Evolutionary conservation across 352 stramenopile species (phyloP), one percentile per base, ranked within the genome.

Genomic region (Phytophthora vignae): DNA sequence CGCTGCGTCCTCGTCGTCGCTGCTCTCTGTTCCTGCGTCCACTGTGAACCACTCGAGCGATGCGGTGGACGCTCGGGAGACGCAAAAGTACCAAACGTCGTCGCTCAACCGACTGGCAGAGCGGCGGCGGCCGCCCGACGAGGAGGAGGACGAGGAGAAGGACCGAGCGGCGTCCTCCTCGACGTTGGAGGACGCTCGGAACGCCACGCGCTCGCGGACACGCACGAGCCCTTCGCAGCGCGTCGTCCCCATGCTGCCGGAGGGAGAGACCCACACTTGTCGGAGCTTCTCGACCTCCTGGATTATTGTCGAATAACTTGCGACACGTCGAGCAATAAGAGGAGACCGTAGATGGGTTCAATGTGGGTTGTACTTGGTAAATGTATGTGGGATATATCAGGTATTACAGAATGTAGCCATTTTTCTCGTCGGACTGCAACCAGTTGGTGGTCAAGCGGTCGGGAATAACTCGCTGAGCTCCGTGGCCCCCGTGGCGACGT

Each of bases 31-130:
- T 14, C 69, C 73, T 10, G 67, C 60, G 29, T 81, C 71, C 42
- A 85, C 57, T 9, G 69, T 77, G 36, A 85, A 82, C 81, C 81
- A 88, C 60, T 83, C 67, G 38, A 88, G 64, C 44, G 61, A 48
- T 11, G 69, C 49, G 10, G 55, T 17, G 48, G 65, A 52, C n/a
- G 67, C 53, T 11, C 33, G 55, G 2, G 69, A 50, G 49, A 82
- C 67, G 62, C 79, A 87, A 38, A 86, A 80, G 66, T 89, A 87
- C 82, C 82, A 89, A 48, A 79, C 61, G 31, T 82, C 78, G 44
- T 87, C 79, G 11, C 57, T 73, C 42, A 89, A 46, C 2, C 68
- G 65, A 5, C 52, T 56, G 1, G 49, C 44, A 17, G 69, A 69
- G 48, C 53, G 67, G 29, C 53, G 67, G 29, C 67, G 69, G 4